Evolutionary conservation across 2,329 filamentous ascomycete species (phyloP).

Genomic region (Ophiocordyceps camponoti-leonardi): DNA sequence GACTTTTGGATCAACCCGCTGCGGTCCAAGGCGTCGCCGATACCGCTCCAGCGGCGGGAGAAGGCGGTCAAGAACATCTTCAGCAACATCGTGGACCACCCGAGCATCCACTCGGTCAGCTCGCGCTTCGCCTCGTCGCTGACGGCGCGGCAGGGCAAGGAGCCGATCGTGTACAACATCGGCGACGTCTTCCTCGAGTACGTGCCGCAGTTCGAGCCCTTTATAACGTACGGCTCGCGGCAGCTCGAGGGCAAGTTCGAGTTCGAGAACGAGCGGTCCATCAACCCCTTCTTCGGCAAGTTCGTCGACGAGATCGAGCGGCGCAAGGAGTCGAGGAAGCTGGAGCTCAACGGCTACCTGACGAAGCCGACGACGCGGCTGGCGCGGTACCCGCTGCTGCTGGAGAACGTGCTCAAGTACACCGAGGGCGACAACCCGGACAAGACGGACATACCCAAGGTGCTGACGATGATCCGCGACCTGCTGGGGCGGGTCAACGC

Average conservation of each 20-base stretch:
- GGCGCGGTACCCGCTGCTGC: conserved; percentile 77
- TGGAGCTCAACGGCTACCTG: conserved; percentile 92
- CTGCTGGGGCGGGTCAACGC: conserved; percentile 79
- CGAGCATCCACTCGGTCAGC: conserved; percentile 75
- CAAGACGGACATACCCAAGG: conserved; percentile 81
- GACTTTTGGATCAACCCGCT: conserved; percentile 98
- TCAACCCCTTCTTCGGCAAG: conserved; percentile 68
- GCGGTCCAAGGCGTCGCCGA: conserved; percentile 65
- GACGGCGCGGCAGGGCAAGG: conserved; percentile 78
- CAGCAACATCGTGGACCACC: conserved; percentile 76
- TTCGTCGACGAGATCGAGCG: conserved; percentile 96
- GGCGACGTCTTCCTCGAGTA: conserved; percentile 91
- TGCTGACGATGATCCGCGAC: conserved; percentile 71
- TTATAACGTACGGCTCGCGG: conserved; percentile 90
- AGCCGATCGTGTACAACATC: conserved; percentile 72
- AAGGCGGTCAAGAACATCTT: conserved; percentile 91
- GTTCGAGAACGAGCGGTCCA: conserved; percentile 87
- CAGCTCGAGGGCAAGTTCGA: conserved; percentile 95
- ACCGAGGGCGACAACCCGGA: conserved; percentile 81
- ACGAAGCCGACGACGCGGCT: conserved; percentile 94
- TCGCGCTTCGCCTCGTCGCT: conserved; percentile 74
- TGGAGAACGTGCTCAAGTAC: conserved; percentile 85
- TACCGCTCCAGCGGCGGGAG: conserved; percentile 73
- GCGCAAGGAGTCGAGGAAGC: conserved; percentile 87
- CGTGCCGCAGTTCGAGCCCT: conserved; percentile 83